Base-by-base conservation (phyloP, 2,329 filamentous ascomycete genomes). In the Neophaeococcomyces mojaviensis region DNA sequence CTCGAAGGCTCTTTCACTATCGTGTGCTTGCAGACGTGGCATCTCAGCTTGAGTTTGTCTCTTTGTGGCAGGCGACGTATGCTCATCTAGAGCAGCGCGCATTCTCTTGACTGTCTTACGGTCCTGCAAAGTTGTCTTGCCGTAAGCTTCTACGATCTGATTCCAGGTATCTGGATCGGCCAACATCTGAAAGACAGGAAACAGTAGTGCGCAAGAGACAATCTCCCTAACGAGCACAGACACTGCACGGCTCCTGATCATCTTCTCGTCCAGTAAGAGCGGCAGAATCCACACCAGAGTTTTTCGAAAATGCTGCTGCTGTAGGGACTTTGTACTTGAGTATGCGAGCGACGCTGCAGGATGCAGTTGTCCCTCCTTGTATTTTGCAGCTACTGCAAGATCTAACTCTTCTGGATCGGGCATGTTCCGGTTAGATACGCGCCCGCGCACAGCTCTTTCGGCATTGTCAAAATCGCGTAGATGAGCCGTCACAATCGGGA, bases 131-230 rank as follows among this genome's bases (percentile, higher is more conserved):
- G 94, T 84, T 20, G 84, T 84, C 40, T 86, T 82, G 15, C 88
- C 82, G 65, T 84, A 88, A 46, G 83, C 89, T 65, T 97, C 90
- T 75, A 97, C 88, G 49, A 95, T 67, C 64, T 96, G 89, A 59
- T 98, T 97, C 90, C 90, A 98, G 7, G 85, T 94, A 68, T 98
- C 94, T 1, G 94, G 89, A 56, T 98, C 90, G 4, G 86, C 79
- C 15, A 98, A 70, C 51, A 88, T 71, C 57, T 84, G 81, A 61
- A 96, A 74, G 18, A 94, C 70, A 1, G 92, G 92, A 34, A 81
- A 82, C 31, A 98, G 70, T 32, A 98, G 82, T n/a, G 88, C 87
- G 64, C 92, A 96, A 18, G 88, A 76, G n/a, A 96, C 79, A 50
- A 98, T 83, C 68, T 98, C 94, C 56, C 86, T 82, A 49, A 96